Evolutionary conservation across 371 early-diverging fungal genomes (phyloP).

Genomic region (Mucor lusitanicus): DNA sequence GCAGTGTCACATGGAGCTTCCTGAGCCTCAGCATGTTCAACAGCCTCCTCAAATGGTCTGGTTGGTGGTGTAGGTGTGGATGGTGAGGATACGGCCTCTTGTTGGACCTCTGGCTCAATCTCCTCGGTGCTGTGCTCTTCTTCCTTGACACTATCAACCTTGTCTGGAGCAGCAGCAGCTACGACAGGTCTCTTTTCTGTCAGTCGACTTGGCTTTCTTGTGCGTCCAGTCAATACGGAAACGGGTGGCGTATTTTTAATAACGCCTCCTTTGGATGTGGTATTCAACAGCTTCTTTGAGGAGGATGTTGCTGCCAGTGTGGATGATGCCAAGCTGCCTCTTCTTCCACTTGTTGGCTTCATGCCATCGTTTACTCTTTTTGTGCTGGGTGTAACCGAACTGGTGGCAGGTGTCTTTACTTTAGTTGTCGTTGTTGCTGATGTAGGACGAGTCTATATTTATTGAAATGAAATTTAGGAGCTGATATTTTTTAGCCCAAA

Average conservation of each 20-base stretch:
- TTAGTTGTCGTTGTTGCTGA: not conserved
- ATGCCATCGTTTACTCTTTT: not conserved
- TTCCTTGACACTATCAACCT: not conserved
- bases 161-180: not conserved
- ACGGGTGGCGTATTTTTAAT: conserved; percentile 28
- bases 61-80: not conserved
- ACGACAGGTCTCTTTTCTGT: conserved; percentile 12
- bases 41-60: not conserved
- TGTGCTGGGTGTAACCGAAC: not conserved
- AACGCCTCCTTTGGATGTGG: conserved; percentile 23
- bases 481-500: not conserved
- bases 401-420: not conserved
- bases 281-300: conserved; percentile 9
- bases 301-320: not conserved
- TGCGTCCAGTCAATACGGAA: conserved; percentile 28
- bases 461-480: not conserved
- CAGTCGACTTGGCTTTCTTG: conserved; percentile 23
- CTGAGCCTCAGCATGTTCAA: not conserved
- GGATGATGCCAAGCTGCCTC: not conserved
- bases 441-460: not conserved
- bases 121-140: not conserved
- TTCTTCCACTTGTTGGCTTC: not conserved
- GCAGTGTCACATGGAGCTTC: not conserved
- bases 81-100: not conserved
- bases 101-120: not conserved